These are phyloP conservation scores for Backusella parvicylindrica DNA, from an alignment of 192 early-diverging fungal genomes.

Conservation along the genomic window DNA sequence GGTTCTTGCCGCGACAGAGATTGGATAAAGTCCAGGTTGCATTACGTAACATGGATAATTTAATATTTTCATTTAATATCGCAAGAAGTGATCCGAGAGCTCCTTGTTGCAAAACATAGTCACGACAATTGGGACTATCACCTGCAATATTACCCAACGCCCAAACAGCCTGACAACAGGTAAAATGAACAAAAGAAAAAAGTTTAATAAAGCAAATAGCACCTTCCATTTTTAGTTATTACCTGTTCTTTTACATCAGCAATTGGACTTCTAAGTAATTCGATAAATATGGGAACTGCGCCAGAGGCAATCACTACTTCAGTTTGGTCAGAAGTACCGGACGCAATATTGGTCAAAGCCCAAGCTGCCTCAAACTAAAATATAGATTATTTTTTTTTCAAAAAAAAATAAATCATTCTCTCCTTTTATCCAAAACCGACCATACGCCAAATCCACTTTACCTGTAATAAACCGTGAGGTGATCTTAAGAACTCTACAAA, in stretches of 20 bases:
- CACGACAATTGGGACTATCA: slow-evolving; percentile 87
- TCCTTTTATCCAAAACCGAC: no score
- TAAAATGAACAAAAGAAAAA: not conserved
- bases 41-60: slow-evolving; percentile 96
- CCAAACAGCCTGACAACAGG: slow-evolving; percentile 84
- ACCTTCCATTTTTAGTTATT: not conserved
- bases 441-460: no score
- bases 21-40: slow-evolving; percentile 99
- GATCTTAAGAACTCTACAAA: slow-evolving; percentile 95
- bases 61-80: slow-evolving; percentile 86
- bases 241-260: slow-evolving; percentile 94
- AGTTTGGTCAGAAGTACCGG: slow-evolving; percentile 91
- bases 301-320: slow-evolving; percentile 90
- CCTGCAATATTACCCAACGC: slow-evolving; percentile 99
- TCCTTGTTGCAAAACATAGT: slow-evolving; percentile 79
- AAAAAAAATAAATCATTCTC: not conserved
- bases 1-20: slow-evolving; percentile 98
- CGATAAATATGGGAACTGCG: slow-evolving; percentile 90
- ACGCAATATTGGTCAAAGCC: slow-evolving; percentile 99
- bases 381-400: not conserved
- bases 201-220: not conserved
- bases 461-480: slow-evolving; percentile 82
- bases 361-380: slow-evolving; percentile 96
- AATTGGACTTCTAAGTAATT: slow-evolving; percentile 77
- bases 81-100: slow-evolving; percentile 84